These are phyloP conservation scores for Hymenoscyphus fraxineus DNA, from an alignment of 2,329 filamentous ascomycete genomes.

Conservation along the genomic window DNA sequence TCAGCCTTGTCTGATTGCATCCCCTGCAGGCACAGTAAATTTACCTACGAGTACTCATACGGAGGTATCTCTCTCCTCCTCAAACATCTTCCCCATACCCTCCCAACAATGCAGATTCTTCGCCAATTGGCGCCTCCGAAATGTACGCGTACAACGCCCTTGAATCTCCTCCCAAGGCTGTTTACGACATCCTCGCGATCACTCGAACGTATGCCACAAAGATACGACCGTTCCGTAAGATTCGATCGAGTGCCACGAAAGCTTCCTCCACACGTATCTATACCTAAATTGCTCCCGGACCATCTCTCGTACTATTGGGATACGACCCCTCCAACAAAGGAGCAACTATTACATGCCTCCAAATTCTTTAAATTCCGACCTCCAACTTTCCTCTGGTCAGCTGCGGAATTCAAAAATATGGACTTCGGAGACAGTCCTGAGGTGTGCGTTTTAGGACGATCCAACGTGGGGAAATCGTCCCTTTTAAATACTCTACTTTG, in stretches of 20 bases:
- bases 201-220: no score
- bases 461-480: conserved; percentile 67
- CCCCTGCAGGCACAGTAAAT: no score
- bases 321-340: conserved; percentile 41
- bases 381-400: conserved; percentile 56
- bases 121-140: not conserved
- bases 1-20: conserved; percentile 5
- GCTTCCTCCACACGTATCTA: no score
- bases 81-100: not conserved
- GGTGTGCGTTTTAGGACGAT: conserved; percentile 59
- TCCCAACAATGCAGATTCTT: not conserved
- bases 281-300: no score
- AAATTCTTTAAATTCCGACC: conserved; percentile 45
- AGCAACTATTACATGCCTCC: conserved; percentile 43
- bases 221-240: no score
- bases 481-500: conserved; percentile 62
- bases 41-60: not conserved
- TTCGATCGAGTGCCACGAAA: not conserved
- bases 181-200: conserved; percentile 2
- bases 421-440: conserved; percentile 42
- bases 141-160: not conserved
- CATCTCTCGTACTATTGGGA: conserved; percentile 47
- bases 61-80: not conserved
- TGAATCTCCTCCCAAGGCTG: not conserved
- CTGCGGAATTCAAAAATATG: conserved; percentile 56